A percentile compares a stretch with the other conserved stretches of the same genome.
phyloP scores from a whole-genome alignment of 345 rosid species.

The Euphorbia tirucalli region DNA sequence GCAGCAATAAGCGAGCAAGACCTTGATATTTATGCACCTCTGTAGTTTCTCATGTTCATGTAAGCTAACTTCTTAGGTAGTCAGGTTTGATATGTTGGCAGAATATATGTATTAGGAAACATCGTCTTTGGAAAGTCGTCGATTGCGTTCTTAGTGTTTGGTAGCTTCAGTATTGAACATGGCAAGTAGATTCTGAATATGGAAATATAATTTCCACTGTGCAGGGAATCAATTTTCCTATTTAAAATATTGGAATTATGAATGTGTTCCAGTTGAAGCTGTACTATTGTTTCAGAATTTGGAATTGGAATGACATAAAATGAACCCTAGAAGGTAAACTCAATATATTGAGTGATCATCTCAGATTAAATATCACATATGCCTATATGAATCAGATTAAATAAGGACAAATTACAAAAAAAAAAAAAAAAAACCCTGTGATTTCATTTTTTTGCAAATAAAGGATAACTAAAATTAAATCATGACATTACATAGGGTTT shows the following conservation, averaged over 20 bases:
- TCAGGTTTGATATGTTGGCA: constrained; percentile 21
- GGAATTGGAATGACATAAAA: no score
- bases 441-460: no score
- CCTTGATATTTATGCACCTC: constrained; percentile 15
- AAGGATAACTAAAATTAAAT: no score
- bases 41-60: constrained; percentile 10
- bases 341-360: no score
- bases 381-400: no score
- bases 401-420: no score
- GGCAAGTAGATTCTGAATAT: background rate
- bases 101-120: constrained; percentile 15
- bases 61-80: constrained; percentile 23
- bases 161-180: background rate
- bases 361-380: no score
- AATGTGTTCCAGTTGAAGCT: background rate
- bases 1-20: constrained; percentile 28
- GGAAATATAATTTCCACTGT: constrained; percentile 8
- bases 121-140: background rate
- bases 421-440: no score
- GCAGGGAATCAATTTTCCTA: constrained; percentile 13
- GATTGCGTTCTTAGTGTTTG: constrained; percentile 11
- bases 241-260: background rate
- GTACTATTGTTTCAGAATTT: no score
- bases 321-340: no score
- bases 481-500: no score